phyloP scores from a whole-genome alignment of 371 early-diverging fungal species.

The Parasitella parasitica region DNA sequence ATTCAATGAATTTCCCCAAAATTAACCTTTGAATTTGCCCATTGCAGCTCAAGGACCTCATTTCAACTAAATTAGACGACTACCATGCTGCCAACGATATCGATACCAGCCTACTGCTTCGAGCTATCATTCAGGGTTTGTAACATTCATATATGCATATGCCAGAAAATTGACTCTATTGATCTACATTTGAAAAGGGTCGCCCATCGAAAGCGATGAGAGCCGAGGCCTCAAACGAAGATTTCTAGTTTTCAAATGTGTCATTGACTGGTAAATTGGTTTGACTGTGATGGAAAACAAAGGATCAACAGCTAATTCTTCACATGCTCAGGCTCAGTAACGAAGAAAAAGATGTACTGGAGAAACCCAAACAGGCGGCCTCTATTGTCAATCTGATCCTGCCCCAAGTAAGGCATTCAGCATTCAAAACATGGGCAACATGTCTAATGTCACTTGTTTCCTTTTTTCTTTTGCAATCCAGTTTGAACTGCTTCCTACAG shows the following conservation, averaged over 20 bases:
- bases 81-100: slow-evolving; percentile 25
- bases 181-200: slow-evolving; percentile 35
- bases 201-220: slow-evolving; percentile 34
- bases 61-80: slow-evolving; percentile 11
- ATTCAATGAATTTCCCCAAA: background rate
- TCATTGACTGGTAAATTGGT: slow-evolving; percentile 35
- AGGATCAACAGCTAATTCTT: too few species aligned
- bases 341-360: slow-evolving; percentile 19
- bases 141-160: too few species aligned
- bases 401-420: slow-evolving; percentile 31
- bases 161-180: too few species aligned
- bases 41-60: background rate
- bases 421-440: background rate
- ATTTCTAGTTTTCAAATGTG: slow-evolving; percentile 30
- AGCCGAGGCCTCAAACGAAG: slow-evolving; percentile 22
- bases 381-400: slow-evolving; percentile 32
- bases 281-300: background rate
- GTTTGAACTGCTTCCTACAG: slow-evolving; percentile 30
- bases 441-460: background rate
- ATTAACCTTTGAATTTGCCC: background rate
- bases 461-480: slow-evolving; percentile 3
- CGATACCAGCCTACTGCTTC: slow-evolving; percentile 38
- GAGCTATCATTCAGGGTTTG: slow-evolving; percentile 45
- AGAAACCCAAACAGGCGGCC: slow-evolving; percentile 23
- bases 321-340: slow-evolving; percentile 1